Base-by-base conservation (phyloP, 2,329 filamentous ascomycete species). In the Ceratocystis destructans region DNA sequence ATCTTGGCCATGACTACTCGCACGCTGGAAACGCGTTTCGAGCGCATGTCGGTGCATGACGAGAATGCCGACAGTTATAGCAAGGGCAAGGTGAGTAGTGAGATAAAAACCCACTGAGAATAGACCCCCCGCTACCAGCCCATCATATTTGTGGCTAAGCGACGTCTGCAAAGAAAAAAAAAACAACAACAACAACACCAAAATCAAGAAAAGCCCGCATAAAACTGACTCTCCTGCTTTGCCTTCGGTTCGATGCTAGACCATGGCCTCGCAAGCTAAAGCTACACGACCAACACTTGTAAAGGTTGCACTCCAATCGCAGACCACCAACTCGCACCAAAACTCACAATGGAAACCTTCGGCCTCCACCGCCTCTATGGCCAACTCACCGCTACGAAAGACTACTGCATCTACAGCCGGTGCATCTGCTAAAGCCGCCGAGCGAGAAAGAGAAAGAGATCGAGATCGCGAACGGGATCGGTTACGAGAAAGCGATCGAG, bases 11-110 rank as follows among this genome's bases (percentile, higher is more conserved):
- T 93, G 88, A 84, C 92, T 70, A 83, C 88, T 68, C 84, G 89
- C 71, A 85, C 84, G 64, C 81, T 97, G 61, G 93, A 96, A 78
- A 81, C 88, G 77, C 89, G 89, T 72, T 90, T 97, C 73, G 91
- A 96, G 84, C 87, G 87, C 76, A 84, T 96, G 78, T 87, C 89
- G 22, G 89, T 96, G 69, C 87, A 89, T 71, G 92, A 96, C 73
- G 92, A 96, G 77, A 95, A 93, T 73, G 50, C 44, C 31, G 87
- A 90, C 68, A 76, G 79, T 31, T 86, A 88, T 74, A 80, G 84
- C 70, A 96, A 95, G 77, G 76, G 84, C 69, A 96, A 96, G 85
- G 91, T 93, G 79, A 67, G 73, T 63, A 45, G 28, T 37, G 8
- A 33, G 45, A 46, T 53, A 31, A 59, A 28, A 59, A 59, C 17